Conservation (phyloP, 371 early-diverging fungal genomes). For the Conidiobolus incongruus region DNA sequence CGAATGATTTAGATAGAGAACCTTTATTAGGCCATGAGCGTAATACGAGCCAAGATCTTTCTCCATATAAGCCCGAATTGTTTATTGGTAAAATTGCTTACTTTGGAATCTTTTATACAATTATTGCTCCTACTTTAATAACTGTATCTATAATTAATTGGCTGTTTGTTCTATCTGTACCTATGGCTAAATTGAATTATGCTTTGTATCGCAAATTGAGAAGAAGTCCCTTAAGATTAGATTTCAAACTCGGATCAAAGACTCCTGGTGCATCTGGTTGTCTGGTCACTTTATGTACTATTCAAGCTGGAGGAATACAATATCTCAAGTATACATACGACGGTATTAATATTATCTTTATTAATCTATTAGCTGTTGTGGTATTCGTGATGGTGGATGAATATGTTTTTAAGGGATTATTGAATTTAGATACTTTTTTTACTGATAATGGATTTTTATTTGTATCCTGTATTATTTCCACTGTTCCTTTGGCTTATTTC, state of each 20-base stretch:
- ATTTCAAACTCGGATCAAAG: constrained; percentile 28
- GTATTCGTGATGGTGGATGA: constrained; percentile 62
- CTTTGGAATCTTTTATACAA: constrained; percentile 17
- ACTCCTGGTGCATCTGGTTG: constrained; percentile 13
- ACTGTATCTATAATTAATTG: constrained; percentile 52
- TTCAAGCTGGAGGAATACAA: constrained; percentile 50
- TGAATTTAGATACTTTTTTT: constrained; percentile 21
- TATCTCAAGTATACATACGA: constrained; percentile 87
- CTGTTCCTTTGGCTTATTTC: constrained; percentile 83
- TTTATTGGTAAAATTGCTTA: constrained; percentile 40
- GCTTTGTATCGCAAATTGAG: constrained; percentile 45
- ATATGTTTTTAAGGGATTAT: constrained; percentile 29
- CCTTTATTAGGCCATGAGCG: constrained; percentile 3
- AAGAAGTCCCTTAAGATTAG: constrained; percentile 52
- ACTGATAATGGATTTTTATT: constrained; percentile 51
- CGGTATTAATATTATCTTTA: constrained; percentile 88
- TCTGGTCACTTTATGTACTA: constrained; percentile 47
- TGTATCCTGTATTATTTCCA: constrained; percentile 48
- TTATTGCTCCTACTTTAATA: constrained; percentile 47
- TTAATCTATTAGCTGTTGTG: constrained; percentile 70
- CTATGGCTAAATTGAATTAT: constrained; percentile 79
- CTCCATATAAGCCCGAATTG: constrained; percentile 5
- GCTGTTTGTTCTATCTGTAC: constrained; percentile 68
- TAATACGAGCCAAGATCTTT: constrained; percentile 4
- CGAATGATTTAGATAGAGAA: constrained; percentile 6